Conservation (phyloP, 305 asterid genomes). For the Withania somnifera region DNA sequence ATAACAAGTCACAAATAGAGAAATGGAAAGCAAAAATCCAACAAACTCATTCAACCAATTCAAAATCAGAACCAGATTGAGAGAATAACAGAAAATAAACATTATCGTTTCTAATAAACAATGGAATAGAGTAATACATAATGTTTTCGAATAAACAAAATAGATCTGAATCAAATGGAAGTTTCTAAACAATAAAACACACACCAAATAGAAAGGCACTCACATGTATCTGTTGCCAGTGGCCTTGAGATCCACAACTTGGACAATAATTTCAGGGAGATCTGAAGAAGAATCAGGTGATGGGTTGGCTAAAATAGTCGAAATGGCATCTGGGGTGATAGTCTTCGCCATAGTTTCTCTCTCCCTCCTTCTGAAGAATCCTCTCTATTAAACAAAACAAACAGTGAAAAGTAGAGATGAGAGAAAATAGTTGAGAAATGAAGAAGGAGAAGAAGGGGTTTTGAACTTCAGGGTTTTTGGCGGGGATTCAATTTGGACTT, state of each 20-base stretch:
- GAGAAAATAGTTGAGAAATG: background rate
- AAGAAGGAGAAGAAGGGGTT: background rate
- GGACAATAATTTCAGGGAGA: slow-evolving; percentile 57
- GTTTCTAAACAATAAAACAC: background rate
- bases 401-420: background rate
- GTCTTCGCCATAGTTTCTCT: slow-evolving; percentile 25
- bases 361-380: background rate
- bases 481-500: background rate
- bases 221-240: slow-evolving; percentile 54
- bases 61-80: too few species aligned
- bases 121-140: background rate
- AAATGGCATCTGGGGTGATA: slow-evolving; percentile 59
- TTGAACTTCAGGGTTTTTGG: background rate
- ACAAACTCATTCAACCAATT: background rate
- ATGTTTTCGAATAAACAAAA: background rate
- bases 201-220: background rate
- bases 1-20: background rate
- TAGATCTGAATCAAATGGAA: background rate
- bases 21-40: background rate
- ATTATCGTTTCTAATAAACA: background rate
- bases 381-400: background rate
- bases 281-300: slow-evolving; percentile 53
- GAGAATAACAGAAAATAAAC: too few species aligned
- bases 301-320: slow-evolving; percentile 59
- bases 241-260: slow-evolving; percentile 67